phyloP scores from a whole-genome alignment of 768 basidiomycete species.

The Lepiota venenata region DNA sequence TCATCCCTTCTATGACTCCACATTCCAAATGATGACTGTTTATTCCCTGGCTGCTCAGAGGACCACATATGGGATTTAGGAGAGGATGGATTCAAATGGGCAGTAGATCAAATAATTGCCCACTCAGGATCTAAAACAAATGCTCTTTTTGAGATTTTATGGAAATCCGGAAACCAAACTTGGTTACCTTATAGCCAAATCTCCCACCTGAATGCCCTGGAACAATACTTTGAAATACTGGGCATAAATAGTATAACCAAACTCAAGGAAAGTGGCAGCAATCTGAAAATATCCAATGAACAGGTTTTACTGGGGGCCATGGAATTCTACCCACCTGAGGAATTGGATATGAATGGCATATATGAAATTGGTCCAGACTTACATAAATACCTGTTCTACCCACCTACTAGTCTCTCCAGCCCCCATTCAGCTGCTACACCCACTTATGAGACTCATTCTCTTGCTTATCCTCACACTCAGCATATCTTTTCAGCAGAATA shows the following conservation, averaged over 20 bases:
- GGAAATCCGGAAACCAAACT: slow-evolving; percentile 20
- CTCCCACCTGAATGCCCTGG: slow-evolving; percentile 15
- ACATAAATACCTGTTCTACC: no score
- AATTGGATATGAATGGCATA: no score
- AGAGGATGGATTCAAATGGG: slow-evolving; percentile 16
- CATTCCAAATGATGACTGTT: slow-evolving; percentile 25
- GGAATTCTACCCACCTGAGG: no score
- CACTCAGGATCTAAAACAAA: slow-evolving; percentile 15
- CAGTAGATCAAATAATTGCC: slow-evolving; percentile 13
- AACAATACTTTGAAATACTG: slow-evolving; percentile 24
- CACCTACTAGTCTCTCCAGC: no score
- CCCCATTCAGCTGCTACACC: no score
- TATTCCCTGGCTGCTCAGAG: slow-evolving; percentile 26
- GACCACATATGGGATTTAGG: slow-evolving; percentile 16
- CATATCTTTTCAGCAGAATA: no score
- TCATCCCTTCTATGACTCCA: slow-evolving; percentile 24
- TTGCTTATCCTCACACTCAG: no score
- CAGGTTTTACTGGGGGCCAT: no score
- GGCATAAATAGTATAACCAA: slow-evolving; percentile 14
- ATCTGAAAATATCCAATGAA: no score
- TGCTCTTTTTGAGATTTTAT: slow-evolving; percentile 20
- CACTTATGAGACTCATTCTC: no score
- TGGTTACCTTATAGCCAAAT: slow-evolving; percentile 27
- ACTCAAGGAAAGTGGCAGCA: no score
- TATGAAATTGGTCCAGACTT: no score